phyloP scores from a whole-genome alignment of 2,329 filamentous ascomycete species.

The Microcyclospora tardicrescens region DNA sequence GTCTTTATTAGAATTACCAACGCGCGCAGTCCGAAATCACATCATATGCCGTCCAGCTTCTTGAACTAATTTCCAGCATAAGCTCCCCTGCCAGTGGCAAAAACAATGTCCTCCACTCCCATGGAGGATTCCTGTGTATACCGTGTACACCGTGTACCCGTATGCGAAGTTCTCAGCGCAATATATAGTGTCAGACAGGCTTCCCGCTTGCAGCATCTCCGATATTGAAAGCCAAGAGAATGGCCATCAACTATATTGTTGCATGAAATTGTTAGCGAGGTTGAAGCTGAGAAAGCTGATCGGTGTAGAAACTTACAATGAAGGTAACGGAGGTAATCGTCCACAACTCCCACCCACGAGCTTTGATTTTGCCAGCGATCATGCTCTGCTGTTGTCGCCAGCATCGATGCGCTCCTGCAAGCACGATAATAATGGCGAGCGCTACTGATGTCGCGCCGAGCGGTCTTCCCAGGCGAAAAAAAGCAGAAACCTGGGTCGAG shows the following conservation, averaged over 20 bases:
- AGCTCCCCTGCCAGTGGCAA: too few relatives aligned
- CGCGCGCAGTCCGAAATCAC: too few relatives aligned
- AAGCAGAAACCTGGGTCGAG: not conserved
- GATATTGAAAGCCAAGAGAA: not conserved
- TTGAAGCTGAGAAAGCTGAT: not conserved
- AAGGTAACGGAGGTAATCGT: not conserved
- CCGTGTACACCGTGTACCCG: too few relatives aligned
- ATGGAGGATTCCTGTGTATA: too few relatives aligned
- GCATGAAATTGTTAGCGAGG: not conserved
- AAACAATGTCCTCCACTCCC: too few relatives aligned
- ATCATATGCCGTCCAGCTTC: too few relatives aligned
- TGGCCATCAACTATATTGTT: not conserved
- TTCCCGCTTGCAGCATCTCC: not conserved
- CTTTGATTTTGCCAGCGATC: not conserved
- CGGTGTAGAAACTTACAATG: not conserved
- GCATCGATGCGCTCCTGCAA: constrained; percentile 9
- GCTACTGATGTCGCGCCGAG: not conserved
- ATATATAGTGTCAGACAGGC: not conserved
- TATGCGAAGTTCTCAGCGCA: too few relatives aligned
- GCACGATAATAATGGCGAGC: not conserved
- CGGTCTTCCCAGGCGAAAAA: not conserved
- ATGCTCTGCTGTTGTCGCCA: constrained; percentile 2
- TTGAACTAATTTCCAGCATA: too few relatives aligned
- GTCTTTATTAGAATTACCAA: too few relatives aligned
- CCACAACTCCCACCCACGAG: not conserved